Conservation (phyloP, 208 protist species). For the Wallacemonas sp. region DNA sequence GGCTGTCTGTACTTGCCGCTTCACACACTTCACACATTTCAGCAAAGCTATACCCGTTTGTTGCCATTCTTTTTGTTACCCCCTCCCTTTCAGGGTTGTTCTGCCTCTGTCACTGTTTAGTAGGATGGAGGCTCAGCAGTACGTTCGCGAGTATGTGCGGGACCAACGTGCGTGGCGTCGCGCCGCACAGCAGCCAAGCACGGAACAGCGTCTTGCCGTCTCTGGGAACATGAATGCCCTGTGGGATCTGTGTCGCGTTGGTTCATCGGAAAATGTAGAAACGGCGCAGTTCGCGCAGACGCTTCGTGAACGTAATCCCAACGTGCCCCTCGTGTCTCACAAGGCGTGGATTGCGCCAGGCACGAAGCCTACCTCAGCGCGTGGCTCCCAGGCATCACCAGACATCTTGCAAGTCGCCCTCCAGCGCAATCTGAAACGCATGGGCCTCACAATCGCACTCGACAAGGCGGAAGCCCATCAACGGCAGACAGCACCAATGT, state of each 20-base stretch:
- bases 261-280: slow-evolving; percentile 43
- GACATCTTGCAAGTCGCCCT: slow-evolving; percentile 6
- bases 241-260: slow-evolving; percentile 52
- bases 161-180: slow-evolving; percentile 53
- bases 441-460: neutral
- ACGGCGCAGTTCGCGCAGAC: slow-evolving; percentile 35
- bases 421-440: slow-evolving; percentile 11
- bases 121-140: slow-evolving; percentile 1
- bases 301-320: slow-evolving; percentile 21
- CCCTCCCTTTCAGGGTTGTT: too few species aligned
- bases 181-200: slow-evolving; percentile 28
- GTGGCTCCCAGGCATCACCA: neutral
- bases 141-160: slow-evolving; percentile 35
- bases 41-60: too few species aligned
- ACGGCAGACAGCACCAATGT: neutral
- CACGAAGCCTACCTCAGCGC: neutral
- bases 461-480: neutral
- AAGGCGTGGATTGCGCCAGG: neutral
- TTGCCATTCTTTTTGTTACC: too few species aligned
- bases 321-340: neutral
- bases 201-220: neutral
- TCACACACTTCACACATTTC: too few species aligned
- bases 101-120: too few species aligned
- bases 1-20: too few species aligned
- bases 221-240: slow-evolving; percentile 23